Evolutionary conservation across 164 flowering plant genomes (phyloP).

Genomic region (Paratinospora sagittata): DNA sequence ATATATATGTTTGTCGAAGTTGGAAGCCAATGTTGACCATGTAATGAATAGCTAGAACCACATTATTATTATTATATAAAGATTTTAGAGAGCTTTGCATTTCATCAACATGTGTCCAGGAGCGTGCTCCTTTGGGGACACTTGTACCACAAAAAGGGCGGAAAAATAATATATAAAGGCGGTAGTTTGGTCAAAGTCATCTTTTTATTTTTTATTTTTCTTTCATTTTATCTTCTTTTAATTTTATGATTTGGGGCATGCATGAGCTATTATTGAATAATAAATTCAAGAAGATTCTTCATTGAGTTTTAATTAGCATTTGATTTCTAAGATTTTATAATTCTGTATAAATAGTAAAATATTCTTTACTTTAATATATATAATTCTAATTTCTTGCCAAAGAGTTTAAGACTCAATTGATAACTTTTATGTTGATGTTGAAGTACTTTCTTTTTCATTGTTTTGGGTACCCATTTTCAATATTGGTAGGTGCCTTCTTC

Average conservation of each 20-base stretch:
- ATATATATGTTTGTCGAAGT: too few species aligned
- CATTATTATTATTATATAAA: not conserved
- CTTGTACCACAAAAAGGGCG: not conserved
- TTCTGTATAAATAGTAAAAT: too few species aligned
- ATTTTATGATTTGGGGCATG: not conserved
- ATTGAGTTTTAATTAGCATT: too few species aligned
- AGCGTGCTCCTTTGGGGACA: not conserved
- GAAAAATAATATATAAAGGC: not conserved
- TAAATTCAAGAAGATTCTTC: not conserved
- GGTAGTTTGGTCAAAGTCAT: not conserved
- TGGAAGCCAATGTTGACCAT: not conserved
- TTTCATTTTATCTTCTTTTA: too few species aligned
- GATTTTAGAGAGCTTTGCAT: not conserved
- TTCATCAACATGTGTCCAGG: not conserved
- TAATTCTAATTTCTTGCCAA: too few species aligned
- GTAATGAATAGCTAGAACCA: not conserved
- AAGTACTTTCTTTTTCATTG: too few species aligned
- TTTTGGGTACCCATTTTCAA: too few species aligned
- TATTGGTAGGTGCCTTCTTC: too few species aligned
- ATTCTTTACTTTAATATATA: too few species aligned
- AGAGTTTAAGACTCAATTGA: too few species aligned
- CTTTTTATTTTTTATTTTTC: not conserved
- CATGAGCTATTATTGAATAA: not conserved
- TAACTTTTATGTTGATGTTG: too few species aligned
- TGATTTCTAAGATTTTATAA: too few species aligned